phyloP scores from a whole-genome alignment of 129 eudicot species.

The Centaurea solstitialis region DNA sequence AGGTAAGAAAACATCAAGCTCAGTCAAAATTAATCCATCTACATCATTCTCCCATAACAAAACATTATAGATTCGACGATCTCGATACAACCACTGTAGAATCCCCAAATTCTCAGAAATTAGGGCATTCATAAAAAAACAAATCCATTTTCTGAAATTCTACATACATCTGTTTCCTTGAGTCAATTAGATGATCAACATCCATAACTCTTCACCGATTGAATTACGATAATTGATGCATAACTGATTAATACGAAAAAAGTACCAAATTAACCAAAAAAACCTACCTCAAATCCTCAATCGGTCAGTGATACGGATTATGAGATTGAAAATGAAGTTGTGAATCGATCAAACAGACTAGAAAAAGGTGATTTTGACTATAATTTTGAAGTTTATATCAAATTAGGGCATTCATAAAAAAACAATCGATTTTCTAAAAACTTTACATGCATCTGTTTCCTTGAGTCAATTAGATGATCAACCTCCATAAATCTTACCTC shows the following conservation, averaged over 20 bases:
- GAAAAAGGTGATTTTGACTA: background rate
- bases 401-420: constrained; percentile 16
- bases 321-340: constrained; percentile 3
- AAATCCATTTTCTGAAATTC: background rate
- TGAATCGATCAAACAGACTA: background rate
- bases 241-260: background rate
- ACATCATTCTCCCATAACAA: background rate
- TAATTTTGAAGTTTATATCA: too few species aligned
- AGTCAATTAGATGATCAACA: background rate
- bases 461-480: background rate
- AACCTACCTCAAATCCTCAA: constrained; percentile 30
- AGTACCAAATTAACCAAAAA: background rate
- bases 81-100: background rate
- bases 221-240: background rate
- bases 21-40: background rate
- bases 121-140: constrained; percentile 13
- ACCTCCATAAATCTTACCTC: background rate
- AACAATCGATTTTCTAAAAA: background rate
- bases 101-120: background rate
- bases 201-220: background rate
- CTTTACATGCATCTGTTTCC: constrained; percentile 6
- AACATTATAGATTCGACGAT: background rate
- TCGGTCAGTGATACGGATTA: constrained; percentile 12
- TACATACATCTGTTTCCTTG: constrained; percentile 6
- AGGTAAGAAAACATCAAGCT: constrained; percentile 7